phyloP scores from a whole-genome alignment of 768 basidiomycete species.

The Mycena maculata region DNA sequence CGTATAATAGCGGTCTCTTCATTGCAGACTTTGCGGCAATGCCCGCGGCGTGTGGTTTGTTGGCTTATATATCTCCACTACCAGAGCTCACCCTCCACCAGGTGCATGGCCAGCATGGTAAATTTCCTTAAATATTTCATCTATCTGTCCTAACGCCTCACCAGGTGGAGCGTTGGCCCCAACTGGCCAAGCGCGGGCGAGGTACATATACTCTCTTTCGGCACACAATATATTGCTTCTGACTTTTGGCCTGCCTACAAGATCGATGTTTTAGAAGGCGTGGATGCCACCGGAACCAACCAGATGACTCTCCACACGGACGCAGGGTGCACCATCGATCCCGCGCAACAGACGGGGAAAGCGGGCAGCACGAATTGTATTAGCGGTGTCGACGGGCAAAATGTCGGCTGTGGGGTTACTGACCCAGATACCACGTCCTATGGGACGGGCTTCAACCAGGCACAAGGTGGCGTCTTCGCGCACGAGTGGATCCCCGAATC shows the following conservation, averaged over 20 bases:
- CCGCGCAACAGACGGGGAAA: constrained; percentile 36
- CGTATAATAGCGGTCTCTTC: constrained; percentile 60
- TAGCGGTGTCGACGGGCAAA: constrained; percentile 16
- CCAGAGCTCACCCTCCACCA: not conserved
- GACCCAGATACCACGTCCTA: constrained; percentile 37
- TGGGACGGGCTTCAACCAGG: constrained; percentile 42
- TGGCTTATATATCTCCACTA: not conserved
- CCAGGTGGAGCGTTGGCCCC: constrained; percentile 35
- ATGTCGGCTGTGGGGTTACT: constrained; percentile 47
- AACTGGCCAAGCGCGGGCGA: constrained; percentile 55
- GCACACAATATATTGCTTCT: no score
- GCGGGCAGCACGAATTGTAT: not conserved
- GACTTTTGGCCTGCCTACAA: no score
- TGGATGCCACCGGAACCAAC: constrained; percentile 57
- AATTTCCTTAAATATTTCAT: not conserved
- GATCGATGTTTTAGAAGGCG: constrained; percentile 67
- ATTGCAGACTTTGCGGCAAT: constrained; percentile 62
- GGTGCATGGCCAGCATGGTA: constrained; percentile 67
- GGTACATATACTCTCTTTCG: no score
- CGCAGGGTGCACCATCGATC: constrained; percentile 46
- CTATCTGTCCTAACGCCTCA: not conserved
- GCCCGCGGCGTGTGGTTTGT: constrained; percentile 62
- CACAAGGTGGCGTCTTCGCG: constrained; percentile 46
- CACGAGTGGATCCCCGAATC: constrained; percentile 44
- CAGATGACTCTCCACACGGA: constrained; percentile 61